Evolutionary conservation across 345 rosid genomes (phyloP).

Genomic region (Gossypium stocksii): DNA sequence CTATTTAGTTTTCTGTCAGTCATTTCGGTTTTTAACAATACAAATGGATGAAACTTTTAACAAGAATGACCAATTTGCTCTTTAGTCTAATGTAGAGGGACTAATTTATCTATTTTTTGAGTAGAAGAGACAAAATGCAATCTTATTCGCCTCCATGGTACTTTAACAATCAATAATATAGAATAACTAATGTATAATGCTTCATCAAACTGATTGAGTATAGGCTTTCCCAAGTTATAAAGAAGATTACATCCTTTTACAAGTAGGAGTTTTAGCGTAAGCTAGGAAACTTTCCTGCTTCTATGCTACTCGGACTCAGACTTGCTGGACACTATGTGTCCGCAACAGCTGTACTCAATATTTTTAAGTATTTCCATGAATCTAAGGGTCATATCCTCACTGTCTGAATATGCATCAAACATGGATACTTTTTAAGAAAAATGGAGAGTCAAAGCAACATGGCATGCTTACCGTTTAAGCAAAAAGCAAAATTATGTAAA

Average conservation of each 20-base stretch:
- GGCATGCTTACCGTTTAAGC: background rate
- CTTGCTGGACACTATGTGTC: background rate
- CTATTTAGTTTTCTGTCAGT: no score
- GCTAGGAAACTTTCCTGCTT: constrained; percentile 4
- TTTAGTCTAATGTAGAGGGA: no score
- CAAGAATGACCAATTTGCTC: accelerated
- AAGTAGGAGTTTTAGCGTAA: background rate
- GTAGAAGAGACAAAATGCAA: no score
- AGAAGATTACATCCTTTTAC: background rate
- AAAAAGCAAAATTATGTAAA: background rate
- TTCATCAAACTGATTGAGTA: background rate
- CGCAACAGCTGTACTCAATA: background rate
- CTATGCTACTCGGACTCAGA: background rate
- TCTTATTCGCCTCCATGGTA: no score
- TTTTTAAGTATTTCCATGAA: background rate
- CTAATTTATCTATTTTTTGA: no score
- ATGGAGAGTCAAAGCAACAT: background rate
- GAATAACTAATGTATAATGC: background rate
- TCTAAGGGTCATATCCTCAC: background rate
- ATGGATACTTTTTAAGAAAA: background rate
- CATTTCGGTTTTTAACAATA: no score
- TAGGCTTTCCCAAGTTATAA: constrained; percentile 4
- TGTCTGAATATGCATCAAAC: background rate
- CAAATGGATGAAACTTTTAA: no score
- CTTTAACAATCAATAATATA: background rate